Evolutionary conservation across 495 filamentous ascomycete species (phyloP), one percentile per base, ranked within the genome.

Genomic region (Xylaria intraflava): DNA sequence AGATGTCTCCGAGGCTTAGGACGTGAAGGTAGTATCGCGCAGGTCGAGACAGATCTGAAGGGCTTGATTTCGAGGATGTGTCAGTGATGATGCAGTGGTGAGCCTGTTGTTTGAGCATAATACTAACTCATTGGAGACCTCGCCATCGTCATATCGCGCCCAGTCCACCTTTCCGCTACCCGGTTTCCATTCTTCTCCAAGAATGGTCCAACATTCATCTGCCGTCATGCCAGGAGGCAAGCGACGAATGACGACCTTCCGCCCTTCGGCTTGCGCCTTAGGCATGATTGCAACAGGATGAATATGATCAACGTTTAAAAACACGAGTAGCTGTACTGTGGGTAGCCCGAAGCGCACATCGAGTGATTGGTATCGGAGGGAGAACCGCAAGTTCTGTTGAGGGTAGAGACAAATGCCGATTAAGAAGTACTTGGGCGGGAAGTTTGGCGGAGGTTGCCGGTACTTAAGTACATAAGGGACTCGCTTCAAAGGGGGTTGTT

Each of bases 141-240:
- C 94, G 59, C 93, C 93, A 24, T 82, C 74, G 56, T 83, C 82
- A 71, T 86, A 98, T 30, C 74, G 68, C 45, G 84, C 72, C 87
- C 87, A 96, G 61, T 94, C 91, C 6, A 91, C 82, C 67, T 85
- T 95, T 10, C 89, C 89, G 22, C 77, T 78, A 16, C 86, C 85
- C 2, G 79, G 53, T 59, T 81, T 89, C 88, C 91, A 96, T 53
- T 90, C 87, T 2, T 87, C 81, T n/a, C 90, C 90, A 40, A 96
- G 63, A 10, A 79, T 73, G 22, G 68, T 68, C 58, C 85, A 77
- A 46, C 96, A 90, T 58, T 98, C 93, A 0, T 74, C 68, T 59
- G 89, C 83, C 2, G 86, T 95, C 56, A 97, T 73, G 1, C 86
- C 86, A 6, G 93, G 94, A 3, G 93, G 88, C 10, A 98, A 78